Base-by-base conservation (phyloP, 495 filamentous ascomycete genomes). In the Venustampulla echinocandica region DNA sequence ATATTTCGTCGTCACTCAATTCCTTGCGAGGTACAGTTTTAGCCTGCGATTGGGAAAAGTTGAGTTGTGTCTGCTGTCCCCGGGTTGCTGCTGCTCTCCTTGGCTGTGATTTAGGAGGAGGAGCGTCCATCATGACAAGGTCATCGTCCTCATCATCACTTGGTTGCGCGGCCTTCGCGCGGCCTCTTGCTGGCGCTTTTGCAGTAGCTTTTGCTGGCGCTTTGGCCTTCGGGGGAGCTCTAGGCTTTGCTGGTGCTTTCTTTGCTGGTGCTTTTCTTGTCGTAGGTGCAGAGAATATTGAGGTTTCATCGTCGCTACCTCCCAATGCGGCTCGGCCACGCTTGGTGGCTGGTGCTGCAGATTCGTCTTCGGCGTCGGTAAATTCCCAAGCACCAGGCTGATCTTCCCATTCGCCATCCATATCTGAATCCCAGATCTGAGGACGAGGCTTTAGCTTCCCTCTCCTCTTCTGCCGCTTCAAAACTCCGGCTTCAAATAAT, bases 391-490 rank as follows among this genome's bases (percentile, higher is more conserved):
- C 86, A 0, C 77, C 79, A 0, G 83, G 79, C 45, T 88, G 77
- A 47, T 92, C 84, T 34, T 78, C 79, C 92, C 92, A 97, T 23
- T 69, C 62, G 27, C 93, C 92, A 44, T 95, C 81, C 27, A 86
- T 61, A 49, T 97, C 90, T 3, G 75, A 80, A 59, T 96, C 86
- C 90, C 90, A 99, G 7, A 64, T 66, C 20, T 82, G 81, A 3
- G 92, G 92, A 50, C 76, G 77, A 15, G 81, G 77, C 63, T 89
- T 94, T 42, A 81, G 68, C 49, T 80, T 42, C 68, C 74, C 66
- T 46, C 75, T 71, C 34, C 68, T 64, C 48, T 59, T 68, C 4
- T 68, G 76, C 23, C 71, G 73, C 65, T 76, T 84, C 23, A 81
- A 58, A 32, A 77, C 65, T 2, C 89, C 88, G 17, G 76, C 73